These are phyloP conservation scores for Botrytis elliptica DNA, from an alignment of 2,329 filamentous ascomycete species.

Conservation along the genomic window DNA sequence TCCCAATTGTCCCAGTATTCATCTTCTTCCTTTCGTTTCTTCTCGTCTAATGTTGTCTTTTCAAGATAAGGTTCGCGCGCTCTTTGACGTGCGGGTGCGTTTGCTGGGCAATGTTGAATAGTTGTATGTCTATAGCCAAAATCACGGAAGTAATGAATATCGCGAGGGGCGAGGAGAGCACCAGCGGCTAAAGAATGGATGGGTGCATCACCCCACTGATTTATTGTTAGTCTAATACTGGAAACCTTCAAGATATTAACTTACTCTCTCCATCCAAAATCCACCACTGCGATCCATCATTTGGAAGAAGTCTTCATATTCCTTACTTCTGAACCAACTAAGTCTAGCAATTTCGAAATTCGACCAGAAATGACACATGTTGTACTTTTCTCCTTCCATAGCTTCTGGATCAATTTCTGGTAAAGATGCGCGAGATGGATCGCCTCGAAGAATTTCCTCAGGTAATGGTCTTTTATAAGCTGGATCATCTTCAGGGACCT, in stretches of 20 bases:
- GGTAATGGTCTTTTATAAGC: constrained; percentile 62
- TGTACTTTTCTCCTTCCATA: constrained; percentile 98
- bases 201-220: constrained; percentile 93
- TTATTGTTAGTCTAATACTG: constrained; percentile 28
- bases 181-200: constrained; percentile 97
- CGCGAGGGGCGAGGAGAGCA: constrained; percentile 72
- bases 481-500: constrained; percentile 56
- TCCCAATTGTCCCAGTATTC: constrained; percentile 94
- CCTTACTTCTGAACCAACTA: constrained; percentile 94
- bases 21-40: constrained; percentile 85
- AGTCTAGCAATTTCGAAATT: constrained; percentile 97
- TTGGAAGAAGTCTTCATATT: constrained; percentile 96
- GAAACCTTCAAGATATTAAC: constrained; percentile 35
- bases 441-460: constrained; percentile 76
- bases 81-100: constrained; percentile 85
- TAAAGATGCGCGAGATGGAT: constrained; percentile 68
- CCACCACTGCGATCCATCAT: constrained; percentile 98
- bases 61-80: constrained; percentile 78
- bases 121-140: constrained; percentile 98
- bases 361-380: constrained; percentile 99
- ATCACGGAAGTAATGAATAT: constrained; percentile 99
- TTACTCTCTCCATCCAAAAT: constrained; percentile 98
- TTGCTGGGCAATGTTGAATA: constrained; percentile 96
- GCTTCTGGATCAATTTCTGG: constrained; percentile 83
- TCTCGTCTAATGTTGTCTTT: constrained; percentile 75